A percentile compares a stretch with the other conserved stretches of the same genome.
phyloP scores from a whole-genome alignment of 371 early-diverging fungal species.

The Mortierella sp. region DNA sequence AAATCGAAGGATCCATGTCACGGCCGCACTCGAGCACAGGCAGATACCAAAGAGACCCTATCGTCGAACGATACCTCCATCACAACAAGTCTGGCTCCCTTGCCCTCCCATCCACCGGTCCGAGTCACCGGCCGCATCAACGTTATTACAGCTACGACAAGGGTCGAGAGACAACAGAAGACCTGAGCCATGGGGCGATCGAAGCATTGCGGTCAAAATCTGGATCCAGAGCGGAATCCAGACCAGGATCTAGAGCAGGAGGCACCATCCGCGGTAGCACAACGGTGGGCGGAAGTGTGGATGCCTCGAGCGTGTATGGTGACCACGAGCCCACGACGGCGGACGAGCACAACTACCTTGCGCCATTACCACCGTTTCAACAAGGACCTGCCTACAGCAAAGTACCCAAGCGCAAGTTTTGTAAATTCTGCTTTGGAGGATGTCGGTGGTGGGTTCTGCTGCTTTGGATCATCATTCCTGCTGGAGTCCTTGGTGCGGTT shows the following conservation, averaged over 20 bases:
- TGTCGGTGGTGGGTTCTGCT: slow-evolving; percentile 52
- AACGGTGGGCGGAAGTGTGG: slow-evolving; percentile 9
- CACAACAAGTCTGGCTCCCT: too few species aligned
- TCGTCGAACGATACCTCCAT: slow-evolving; percentile 28
- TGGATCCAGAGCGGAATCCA: too few species aligned
- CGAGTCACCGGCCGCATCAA: slow-evolving; percentile 29
- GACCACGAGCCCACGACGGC: slow-evolving; percentile 8
- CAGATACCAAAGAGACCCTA: slow-evolving; percentile 17
- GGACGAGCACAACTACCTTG: slow-evolving; percentile 46
- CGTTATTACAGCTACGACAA: not conserved
- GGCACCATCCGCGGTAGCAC: slow-evolving; percentile 13
- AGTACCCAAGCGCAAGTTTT: slow-evolving; percentile 38
- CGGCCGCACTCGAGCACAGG: slow-evolving; percentile 35
- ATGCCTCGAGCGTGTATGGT: slow-evolving; percentile 25
- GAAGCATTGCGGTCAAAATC: slow-evolving; percentile 19
- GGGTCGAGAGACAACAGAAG: slow-evolving; percentile 10
- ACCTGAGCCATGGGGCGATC: slow-evolving; percentile 12
- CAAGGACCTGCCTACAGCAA: slow-evolving; percentile 43
- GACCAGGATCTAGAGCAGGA: slow-evolving; percentile 31
- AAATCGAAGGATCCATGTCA: slow-evolving; percentile 10
- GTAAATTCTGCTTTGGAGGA: slow-evolving; percentile 38
- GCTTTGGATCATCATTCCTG: slow-evolving; percentile 22
- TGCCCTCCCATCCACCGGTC: slow-evolving; percentile 13
- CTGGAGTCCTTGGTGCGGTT: slow-evolving; percentile 10
- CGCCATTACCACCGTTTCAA: slow-evolving; percentile 52